Conservation (phyloP, 2,329 filamentous ascomycete species). For the Rugonectria rugulosa region DNA sequence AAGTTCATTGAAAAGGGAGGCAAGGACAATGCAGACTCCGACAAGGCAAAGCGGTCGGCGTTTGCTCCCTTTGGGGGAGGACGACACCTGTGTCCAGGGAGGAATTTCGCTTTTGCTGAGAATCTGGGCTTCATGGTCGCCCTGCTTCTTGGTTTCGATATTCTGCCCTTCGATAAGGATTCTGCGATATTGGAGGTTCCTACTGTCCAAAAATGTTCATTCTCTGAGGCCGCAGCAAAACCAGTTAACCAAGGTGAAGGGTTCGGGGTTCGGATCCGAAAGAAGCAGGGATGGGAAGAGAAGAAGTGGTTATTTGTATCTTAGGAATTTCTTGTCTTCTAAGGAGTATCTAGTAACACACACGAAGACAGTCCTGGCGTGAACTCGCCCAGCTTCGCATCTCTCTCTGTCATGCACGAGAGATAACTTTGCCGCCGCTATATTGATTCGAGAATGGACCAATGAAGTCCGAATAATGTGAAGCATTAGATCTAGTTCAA, state of each 20-base stretch:
- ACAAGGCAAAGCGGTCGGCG: constrained; percentile 31
- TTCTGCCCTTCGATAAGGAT: constrained; percentile 28
- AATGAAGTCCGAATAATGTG: too few species aligned
- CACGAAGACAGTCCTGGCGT: too few species aligned
- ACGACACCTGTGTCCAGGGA: constrained; percentile 43
- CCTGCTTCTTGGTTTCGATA: constrained; percentile 43
- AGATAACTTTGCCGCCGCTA: too few species aligned
- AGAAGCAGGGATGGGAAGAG: constrained; percentile 26
- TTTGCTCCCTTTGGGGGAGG: constrained; percentile 46
- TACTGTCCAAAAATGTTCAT: too few species aligned
- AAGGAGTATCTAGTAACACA: too few species aligned
- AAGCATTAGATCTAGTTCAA: too few species aligned
- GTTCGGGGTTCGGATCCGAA: constrained; percentile 23
- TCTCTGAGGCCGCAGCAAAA: constrained; percentile 22
- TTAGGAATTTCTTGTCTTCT: too few species aligned
- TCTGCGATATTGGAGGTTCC: constrained; percentile 31
- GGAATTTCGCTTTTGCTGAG: constrained; percentile 45
- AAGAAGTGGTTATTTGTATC: constrained; percentile 32
- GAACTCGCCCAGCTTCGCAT: too few species aligned
- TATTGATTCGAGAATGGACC: too few species aligned
- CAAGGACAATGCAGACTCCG: constrained; percentile 12
- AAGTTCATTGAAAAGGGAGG: constrained; percentile 29
- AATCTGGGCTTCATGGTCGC: constrained; percentile 41
- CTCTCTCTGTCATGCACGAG: too few species aligned
- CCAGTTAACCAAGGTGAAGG: constrained; percentile 30